Base-by-base conservation (phyloP, 2,329 filamentous ascomycete genomes). In the Geosmithia putterillii region DNA sequence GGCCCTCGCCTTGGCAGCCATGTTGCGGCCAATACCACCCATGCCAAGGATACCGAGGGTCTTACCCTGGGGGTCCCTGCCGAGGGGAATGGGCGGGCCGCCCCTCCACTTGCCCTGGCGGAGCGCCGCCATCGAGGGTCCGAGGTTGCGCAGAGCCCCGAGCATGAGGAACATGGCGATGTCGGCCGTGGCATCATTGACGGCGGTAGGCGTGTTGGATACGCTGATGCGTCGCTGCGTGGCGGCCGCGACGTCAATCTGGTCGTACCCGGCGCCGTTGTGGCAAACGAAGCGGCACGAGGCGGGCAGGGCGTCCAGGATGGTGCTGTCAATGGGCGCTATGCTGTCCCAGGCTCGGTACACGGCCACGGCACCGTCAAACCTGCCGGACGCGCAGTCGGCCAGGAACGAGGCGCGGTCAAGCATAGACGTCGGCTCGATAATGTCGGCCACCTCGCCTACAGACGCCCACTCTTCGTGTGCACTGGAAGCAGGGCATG, bases 101-200 rank as follows among this genome's bases (percentile, higher is more conserved):
- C 83, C 83, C 42, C 76, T 71, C 82, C 84, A 94, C 45, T 76
- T 64, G 1, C 81, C 79, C 19, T 71, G 65, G 32, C 86, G 76
- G 9, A 90, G 68, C 12, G 73, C 68, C 4, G 70, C 55, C 70
- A 92, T 83, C 42, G 75, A 71, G 2, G 70, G 63, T 54, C 81
- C 80, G 54, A 90, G 79, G 56, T 83, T 82, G 42, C 87, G 74
- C 47, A 94, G 68, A 8, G 86, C 83, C 15, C 86, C 87, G 40
- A 94, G 68, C 49, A 94, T 80, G 4, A 94, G 70, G 58, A 87
- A 94, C 56, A 94, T 79, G 54, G 75, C 83, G 7, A 79, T 73
- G 59, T 94, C 87, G 44, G 87, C 87, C 0, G 87, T 94, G 34
- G 86, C 78, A 57, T 92, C 83, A 59, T 92, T 81, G 38, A 88